Evolutionary conservation across 2,329 filamentous ascomycete genomes (phyloP), one percentile per base, ranked within the genome.

Genomic region (Monilinia vaccinii-corymbosi): DNA sequence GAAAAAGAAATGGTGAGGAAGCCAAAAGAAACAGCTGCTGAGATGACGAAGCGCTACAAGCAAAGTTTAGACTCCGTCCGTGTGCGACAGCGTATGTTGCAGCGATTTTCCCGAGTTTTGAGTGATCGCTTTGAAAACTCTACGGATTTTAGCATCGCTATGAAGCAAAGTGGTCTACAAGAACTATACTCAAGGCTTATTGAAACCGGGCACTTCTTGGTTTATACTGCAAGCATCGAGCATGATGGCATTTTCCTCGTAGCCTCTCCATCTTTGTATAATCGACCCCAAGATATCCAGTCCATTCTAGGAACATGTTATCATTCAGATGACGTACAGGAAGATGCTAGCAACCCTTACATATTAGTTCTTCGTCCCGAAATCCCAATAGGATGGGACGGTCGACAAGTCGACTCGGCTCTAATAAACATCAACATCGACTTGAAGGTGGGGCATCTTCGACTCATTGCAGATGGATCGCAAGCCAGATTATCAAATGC

Each of bases 1-100:
- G 94, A 97, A 73, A 87, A 86, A 67, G 94, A 99, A 73, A 79
- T 97, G 55, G 88, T 93, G 66, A 83, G 87, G 60, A 88, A 90
- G 67, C 86, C 89, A 1, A 91, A 91, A 67, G 92, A 97, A 74
- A 88, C 87, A 60, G 84, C 87, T 0, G 77, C 84, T 10, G 93
- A 97, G 64, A 96, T 97, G 88, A 95, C 94, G 73, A 97, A 96
- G 76, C 85, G 94, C 49, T 99, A 97, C 78, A 97, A 97, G 75
- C 88, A 91, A 63, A 91, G 92, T 64, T 78, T 99, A 2, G 94
- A 99, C 73, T 97, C 94, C 0, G 95, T 97, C 25, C 91, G 94
- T 69, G 92, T 97, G 60, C 85, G 94, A 25, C 94, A 99, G 74
- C 84, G 94, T 73, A 97, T 97, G 82, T 80, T 99, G 64, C 96